Conservation (phyloP, 208 protist species). For the Wallacemonas rigidus region DNA sequence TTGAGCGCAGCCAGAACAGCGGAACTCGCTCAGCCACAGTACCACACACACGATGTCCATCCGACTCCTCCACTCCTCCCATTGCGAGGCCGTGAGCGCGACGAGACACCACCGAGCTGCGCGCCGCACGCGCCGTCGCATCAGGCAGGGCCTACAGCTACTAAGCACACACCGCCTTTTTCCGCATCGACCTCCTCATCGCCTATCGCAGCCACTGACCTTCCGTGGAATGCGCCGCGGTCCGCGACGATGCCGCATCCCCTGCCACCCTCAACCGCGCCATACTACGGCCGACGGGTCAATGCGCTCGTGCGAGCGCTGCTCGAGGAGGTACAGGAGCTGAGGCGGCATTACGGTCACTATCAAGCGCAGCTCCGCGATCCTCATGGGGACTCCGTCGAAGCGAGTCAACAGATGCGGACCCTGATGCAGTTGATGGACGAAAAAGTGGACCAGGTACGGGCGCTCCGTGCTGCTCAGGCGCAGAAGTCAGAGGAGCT, state of each 20-base stretch:
- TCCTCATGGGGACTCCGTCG: slow-evolving; percentile 51
- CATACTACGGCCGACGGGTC: slow-evolving; percentile 30
- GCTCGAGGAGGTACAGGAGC: slow-evolving; percentile 48
- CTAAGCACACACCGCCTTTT: too few species aligned
- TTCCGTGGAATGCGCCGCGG: not conserved
- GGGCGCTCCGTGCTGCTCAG: slow-evolving; percentile 56
- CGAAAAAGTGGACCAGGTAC: slow-evolving; percentile 63
- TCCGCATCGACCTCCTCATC: not conserved
- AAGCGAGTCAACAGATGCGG: slow-evolving; percentile 68
- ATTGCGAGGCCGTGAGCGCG: not conserved
- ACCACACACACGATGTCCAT: not conserved
- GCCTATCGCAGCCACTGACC: slow-evolving; percentile 23
- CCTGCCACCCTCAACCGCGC: not conserved
- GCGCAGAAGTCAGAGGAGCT: slow-evolving; percentile 39
- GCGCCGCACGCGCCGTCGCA: not conserved
- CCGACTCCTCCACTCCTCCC: not conserved
- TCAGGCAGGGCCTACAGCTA: too few species aligned
- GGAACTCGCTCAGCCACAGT: too few species aligned
- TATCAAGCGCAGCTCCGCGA: slow-evolving; percentile 50
- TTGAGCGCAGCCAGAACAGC: too few species aligned
- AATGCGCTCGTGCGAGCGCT: slow-evolving; percentile 50
- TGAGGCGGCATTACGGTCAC: slow-evolving; percentile 51
- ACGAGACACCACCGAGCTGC: not conserved
- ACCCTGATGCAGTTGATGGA: slow-evolving; percentile 60
- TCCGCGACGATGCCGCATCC: not conserved